A percentile compares a stretch with the other conserved stretches of the same genome.
Conservation (phyloP, 2,329 filamentous ascomycete genomes). For the Aspergillus viridinutans region DNA sequence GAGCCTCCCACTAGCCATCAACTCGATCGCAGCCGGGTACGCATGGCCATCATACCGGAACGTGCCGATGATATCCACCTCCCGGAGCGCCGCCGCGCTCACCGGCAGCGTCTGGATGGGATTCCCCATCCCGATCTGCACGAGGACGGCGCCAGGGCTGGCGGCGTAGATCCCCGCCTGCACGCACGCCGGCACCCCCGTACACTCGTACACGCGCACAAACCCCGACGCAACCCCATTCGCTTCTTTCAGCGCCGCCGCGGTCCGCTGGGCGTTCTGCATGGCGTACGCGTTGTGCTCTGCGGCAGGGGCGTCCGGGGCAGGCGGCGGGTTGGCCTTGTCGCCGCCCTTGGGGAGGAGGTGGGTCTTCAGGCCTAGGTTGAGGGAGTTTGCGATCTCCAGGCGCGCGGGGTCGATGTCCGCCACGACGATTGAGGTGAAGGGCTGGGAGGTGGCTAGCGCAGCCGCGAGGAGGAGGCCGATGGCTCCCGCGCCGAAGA, state of each 20-base stretch:
- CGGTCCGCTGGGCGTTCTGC: conserved; percentile 34
- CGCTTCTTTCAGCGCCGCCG: conserved; percentile 26
- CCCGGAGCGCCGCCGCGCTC: conserved; percentile 51
- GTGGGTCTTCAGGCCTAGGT: conserved; percentile 33
- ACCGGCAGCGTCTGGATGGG: conserved; percentile 52
- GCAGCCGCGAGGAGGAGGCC: conserved; percentile 57
- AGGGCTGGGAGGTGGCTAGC: conserved; percentile 52
- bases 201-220: conserved; percentile 45
- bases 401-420: conserved; percentile 57
- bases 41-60: conserved; percentile 52
- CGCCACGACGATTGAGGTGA: conserved; percentile 54
- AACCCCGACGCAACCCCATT: conserved; percentile 32
- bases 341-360: conserved; percentile 32
- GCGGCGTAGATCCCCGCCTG: conserved; percentile 45
- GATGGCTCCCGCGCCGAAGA: conserved; percentile 60
- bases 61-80: conserved; percentile 56
- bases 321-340: conserved; percentile 23
- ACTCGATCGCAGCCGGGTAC: conserved; percentile 52
- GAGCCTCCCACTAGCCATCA: conserved; percentile 49
- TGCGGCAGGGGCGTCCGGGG: conserved; percentile 26
- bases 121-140: conserved; percentile 56
- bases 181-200: conserved; percentile 42
- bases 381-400: conserved; percentile 48
- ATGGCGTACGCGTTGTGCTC: conserved; percentile 32
- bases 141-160: conserved; percentile 47